Percentiles rank a stretch among this genome's conserved stretches.
Conservation (phyloP, 2,329 filamentous ascomycete species). For the Claviceps cyperi region DNA sequence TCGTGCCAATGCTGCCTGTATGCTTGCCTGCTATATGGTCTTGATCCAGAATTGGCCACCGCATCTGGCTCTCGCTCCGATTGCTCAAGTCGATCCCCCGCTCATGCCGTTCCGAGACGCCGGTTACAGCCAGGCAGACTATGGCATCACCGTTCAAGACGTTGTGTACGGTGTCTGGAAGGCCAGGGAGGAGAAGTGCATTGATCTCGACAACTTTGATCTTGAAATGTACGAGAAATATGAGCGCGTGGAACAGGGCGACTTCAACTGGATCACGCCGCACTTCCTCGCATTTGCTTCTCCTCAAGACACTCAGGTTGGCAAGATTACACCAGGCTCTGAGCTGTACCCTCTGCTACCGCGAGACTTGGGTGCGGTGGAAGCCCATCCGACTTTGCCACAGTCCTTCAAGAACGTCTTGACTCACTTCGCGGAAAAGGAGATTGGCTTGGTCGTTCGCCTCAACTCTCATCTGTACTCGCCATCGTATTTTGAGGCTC, state of each 20-base stretch:
- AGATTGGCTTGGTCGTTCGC: slow-evolving; percentile 85
- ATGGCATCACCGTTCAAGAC: slow-evolving; percentile 88
- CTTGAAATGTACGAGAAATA: slow-evolving; percentile 94
- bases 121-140: slow-evolving; percentile 96
- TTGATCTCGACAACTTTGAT: slow-evolving; percentile 84
- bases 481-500: slow-evolving; percentile 87
- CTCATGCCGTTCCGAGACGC: slow-evolving; percentile 98
- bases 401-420: slow-evolving; percentile 93
- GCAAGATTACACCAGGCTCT: slow-evolving; percentile 56
- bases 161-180: slow-evolving; percentile 98
- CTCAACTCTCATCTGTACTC: slow-evolving; percentile 94
- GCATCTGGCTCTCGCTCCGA: slow-evolving; percentile 85
- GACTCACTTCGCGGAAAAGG: slow-evolving; percentile 71
- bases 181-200: slow-evolving; percentile 89
- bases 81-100: slow-evolving; percentile 90
- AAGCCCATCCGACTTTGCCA: slow-evolving; percentile 55
- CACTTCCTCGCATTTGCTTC: slow-evolving; percentile 94
- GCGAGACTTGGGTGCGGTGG: slow-evolving; percentile 58
- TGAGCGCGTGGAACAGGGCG: slow-evolving; percentile 92
- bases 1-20: slow-evolving; percentile 83
- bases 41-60: slow-evolving; percentile 96
- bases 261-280: slow-evolving; percentile 99
- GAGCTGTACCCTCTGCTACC: slow-evolving; percentile 64
- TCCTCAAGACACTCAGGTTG: slow-evolving; percentile 67
- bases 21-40: slow-evolving; percentile 97